Evolutionary conservation across 1,139 yeast genomes (phyloP), one percentile per base, ranked within the genome.

Genomic region (Saccharomyces uvarum): DNA sequence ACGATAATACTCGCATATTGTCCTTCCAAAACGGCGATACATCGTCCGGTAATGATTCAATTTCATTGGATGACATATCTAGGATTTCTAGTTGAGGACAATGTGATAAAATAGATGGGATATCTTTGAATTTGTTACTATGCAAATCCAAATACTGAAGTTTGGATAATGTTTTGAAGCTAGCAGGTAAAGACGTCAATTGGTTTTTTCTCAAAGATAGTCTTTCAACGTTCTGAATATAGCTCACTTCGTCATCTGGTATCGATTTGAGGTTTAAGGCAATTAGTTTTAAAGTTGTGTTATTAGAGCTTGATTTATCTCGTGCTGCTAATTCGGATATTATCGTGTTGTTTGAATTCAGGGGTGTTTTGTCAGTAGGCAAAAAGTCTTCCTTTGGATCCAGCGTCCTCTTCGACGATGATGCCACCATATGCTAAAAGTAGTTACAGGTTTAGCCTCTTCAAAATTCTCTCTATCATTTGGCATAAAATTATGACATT

Each of bases 61-160:
- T 69, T 50, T 70, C 72, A 65, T 88, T 88, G 48, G 77, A 73
- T 32, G 91, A 83, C 31, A 88, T 70, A 67, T 88, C 95, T 51
- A 88, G 71, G 52, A 84, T 83, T 62, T 86, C 91, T 55, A 88
- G 72, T 7, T 73, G 57, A 62, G 69, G 61, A 77, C 78, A 53
- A 69, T 77, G 64, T 59, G 73, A 57, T 51, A 79, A 61, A 4
- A 76, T 75, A 1, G 64, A 59, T 0, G 95, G 90, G 51, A 88
- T 77, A 51, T 72, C 75, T 2, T 74, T 60, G 48, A 88, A 74
- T 50, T 71, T 68, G 66, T 88, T 88, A 59, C 78, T 76, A 62
- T 86, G 86, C 50, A 88, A 72, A 66, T 88, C 93, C 57, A 88
- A 71, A 61, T 84, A 86, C 53, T 81, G 74, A 55, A 87, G 70